These are phyloP conservation scores for Magnolia officinalis DNA, from an alignment of 164 flowering plant genomes.

Conservation along the genomic window DNA sequence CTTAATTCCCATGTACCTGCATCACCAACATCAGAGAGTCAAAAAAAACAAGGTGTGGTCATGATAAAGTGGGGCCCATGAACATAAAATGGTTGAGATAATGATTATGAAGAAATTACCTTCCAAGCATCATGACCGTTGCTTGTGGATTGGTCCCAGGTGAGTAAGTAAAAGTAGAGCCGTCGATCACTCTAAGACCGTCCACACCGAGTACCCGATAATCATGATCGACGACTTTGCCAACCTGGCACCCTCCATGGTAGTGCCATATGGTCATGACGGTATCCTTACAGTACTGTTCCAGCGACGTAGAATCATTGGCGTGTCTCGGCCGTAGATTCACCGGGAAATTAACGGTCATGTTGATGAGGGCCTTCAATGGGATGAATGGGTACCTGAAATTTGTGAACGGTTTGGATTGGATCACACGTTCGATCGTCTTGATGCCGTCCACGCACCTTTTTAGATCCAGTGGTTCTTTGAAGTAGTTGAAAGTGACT, in stretches of 20 bases:
- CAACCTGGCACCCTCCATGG: constrained; percentile 87
- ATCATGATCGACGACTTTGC: constrained; percentile 35
- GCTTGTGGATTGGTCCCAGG: constrained; percentile 97
- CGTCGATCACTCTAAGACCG: constrained; percentile 57
- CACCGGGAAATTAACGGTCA: constrained; percentile 35
- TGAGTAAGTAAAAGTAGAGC: constrained; percentile 55
- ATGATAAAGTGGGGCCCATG: no score
- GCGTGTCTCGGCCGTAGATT: constrained; percentile 48
- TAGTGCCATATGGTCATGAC: constrained; percentile 91
- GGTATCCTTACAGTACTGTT: constrained; percentile 75
- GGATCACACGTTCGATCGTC: constrained; percentile 36
- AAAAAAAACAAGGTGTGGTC: not conserved
- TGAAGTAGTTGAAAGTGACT: constrained; percentile 30
- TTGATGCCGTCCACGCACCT: constrained; percentile 57
- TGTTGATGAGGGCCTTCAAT: constrained; percentile 26
- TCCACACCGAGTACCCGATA: constrained; percentile 22
- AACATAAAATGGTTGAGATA: not conserved
- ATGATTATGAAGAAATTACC: constrained; percentile 33
- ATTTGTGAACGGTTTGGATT: constrained; percentile 37
- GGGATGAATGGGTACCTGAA: constrained; percentile 33
- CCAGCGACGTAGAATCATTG: constrained; percentile 33
- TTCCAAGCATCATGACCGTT: constrained; percentile 94
- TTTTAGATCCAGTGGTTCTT: constrained; percentile 11
- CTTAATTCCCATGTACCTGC: constrained; percentile 19
- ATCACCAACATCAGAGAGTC: not conserved